Evolutionary conservation across 2,329 filamentous ascomycete species (phyloP).

Genomic region (Clathrospora elynae): DNA sequence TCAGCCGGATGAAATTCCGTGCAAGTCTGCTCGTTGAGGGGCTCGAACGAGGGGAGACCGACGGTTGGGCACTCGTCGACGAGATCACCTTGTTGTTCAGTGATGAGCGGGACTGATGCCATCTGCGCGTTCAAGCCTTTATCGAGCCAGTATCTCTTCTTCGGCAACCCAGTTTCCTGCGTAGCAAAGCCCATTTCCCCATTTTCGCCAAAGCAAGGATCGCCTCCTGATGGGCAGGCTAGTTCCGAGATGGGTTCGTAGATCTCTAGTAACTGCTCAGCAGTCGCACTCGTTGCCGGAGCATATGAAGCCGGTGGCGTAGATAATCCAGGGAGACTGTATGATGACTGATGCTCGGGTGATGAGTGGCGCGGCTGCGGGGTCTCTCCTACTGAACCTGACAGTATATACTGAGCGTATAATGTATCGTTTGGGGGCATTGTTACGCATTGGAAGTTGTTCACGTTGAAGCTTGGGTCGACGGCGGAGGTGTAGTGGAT

Average conservation of each 20-base stretch:
- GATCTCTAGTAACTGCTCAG: conserved; percentile 13
- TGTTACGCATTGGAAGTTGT: conserved; percentile 27
- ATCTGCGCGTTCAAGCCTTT: conserved; percentile 5
- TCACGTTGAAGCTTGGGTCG: conserved; percentile 39
- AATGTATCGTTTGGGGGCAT: conserved; percentile 18
- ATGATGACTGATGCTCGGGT: conserved; percentile 22
- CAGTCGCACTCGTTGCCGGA: conserved; percentile 10
- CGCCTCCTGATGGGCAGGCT: conserved; percentile 19
- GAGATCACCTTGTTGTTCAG: conserved; percentile 1
- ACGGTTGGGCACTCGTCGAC: conserved; percentile 9
- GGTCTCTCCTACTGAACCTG: conserved; percentile 28
- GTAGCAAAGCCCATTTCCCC: conserved; percentile 27
- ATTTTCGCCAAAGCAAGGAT: conserved; percentile 30
- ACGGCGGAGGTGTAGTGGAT: conserved; percentile 26
- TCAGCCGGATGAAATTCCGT: conserved; percentile 9
- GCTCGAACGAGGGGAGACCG: conserved; percentile 14
- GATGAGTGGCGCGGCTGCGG: conserved; percentile 20
- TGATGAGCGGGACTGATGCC: conserved; percentile 5
- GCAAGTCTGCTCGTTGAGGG: conserved; percentile 7
- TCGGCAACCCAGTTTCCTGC: conserved; percentile 9
- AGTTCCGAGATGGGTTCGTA: conserved; percentile 30
- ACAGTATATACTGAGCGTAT: conserved; percentile 23
- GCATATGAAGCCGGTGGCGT: conserved; percentile 21
- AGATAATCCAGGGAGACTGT: conserved; percentile 22
- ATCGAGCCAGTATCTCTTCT: conserved; percentile 18